Evolutionary conservation across 2,329 filamentous ascomycete genomes (phyloP), one percentile per base, ranked within the genome.

Genomic region (Penicillium sp.): DNA sequence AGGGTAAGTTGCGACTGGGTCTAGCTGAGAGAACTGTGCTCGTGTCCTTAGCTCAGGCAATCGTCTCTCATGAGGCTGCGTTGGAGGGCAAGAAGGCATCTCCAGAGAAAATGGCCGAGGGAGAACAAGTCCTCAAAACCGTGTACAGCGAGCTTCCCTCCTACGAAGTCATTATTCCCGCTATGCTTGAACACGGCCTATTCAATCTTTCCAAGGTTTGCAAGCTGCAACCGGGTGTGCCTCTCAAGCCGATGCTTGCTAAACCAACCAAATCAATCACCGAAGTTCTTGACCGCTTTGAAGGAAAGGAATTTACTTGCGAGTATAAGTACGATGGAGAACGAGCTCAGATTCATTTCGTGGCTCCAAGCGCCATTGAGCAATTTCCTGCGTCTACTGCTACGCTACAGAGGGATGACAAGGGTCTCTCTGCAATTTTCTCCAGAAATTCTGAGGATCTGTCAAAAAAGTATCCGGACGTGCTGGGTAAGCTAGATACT

Each of bases 311-410:
- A 26, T 99, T 99, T 69, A 98, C 95, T 1, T 99, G 95, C 77
- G 95, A 99, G 73, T 99, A 96, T 82, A 99, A 99, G 75, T 99
- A 99, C 70, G 95, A 99, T 68, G 95, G 95, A 48, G 95, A 99
- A 75, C 84, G 95, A 71, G 95, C 95, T n/a, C 95, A 99, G 72
- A 98, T 99, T 50, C 95, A 99, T 73, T 99, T 96, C 65, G 91
- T 98, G 31, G 88, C 93, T 5, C 90, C 91, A 60, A 90, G 93
- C 60, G 84, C 90, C 10, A 80, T 86, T 2, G 79, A 89, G 57
- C 82, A 91, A 53, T 88, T 91, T 64, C 83, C 84, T 56, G 84
- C 88, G 47, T 81, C 85, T 35, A 78, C 83, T 11, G 77, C 84
- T 6, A 85, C 85, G 8, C 82, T 86, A 41, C 87, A 86, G 61